Conservation (phyloP, 495 filamentous ascomycete genomes). For the Penicillium psychrofluorescens region DNA sequence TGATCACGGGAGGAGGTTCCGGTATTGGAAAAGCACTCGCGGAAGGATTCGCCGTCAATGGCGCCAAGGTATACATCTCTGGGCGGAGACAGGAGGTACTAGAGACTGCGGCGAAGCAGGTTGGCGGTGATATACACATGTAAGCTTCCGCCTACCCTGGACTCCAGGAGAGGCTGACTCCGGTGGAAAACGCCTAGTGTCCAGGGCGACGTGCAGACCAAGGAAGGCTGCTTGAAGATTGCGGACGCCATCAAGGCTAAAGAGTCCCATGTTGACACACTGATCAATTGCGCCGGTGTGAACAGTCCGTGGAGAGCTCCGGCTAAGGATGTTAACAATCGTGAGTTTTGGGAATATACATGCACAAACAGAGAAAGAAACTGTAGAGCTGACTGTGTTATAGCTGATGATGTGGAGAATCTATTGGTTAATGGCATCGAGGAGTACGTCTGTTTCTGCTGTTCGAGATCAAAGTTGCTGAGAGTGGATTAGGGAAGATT, state of each 20-base stretch:
- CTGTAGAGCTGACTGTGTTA: neutral
- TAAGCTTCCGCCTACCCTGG: neutral
- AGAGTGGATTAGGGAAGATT: slow-evolving; percentile 13
- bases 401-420: slow-evolving; percentile 15
- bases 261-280: slow-evolving; percentile 8
- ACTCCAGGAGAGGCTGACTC: no score
- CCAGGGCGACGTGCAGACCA: slow-evolving; percentile 6
- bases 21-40: slow-evolving; percentile 8
- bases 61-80: slow-evolving; percentile 44
- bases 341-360: neutral
- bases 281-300: slow-evolving; percentile 13
- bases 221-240: slow-evolving; percentile 7
- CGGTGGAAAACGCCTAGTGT: neutral
- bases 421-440: slow-evolving; percentile 9
- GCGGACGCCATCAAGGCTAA: slow-evolving; percentile 2
- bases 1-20: slow-evolving; percentile 39
- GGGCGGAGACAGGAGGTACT: slow-evolving; percentile 43
- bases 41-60: slow-evolving; percentile 40
- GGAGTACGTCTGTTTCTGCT: slow-evolving; percentile 7
- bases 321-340: slow-evolving; percentile 7
- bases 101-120: slow-evolving; percentile 25
- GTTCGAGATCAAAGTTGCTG: no score
- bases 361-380: no score
- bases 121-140: slow-evolving; percentile 2
- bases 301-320: slow-evolving; percentile 8